Conservation (phyloP, 768 basidiomycete genomes). For the Psilocybe cyanescens region DNA sequence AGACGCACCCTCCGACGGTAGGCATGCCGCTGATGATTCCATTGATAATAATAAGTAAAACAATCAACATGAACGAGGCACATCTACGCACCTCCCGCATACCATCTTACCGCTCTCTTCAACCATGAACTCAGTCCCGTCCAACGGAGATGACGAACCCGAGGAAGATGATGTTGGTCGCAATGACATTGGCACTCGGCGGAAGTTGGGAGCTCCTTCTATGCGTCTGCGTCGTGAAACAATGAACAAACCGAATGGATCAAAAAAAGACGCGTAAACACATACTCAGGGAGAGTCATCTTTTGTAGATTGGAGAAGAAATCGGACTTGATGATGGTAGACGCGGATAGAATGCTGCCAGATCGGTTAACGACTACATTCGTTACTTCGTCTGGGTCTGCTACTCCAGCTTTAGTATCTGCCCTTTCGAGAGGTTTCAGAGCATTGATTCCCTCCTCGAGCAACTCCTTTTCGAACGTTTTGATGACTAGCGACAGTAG, state of each 20-base stretch:
- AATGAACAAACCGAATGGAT: background rate
- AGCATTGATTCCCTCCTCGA: slow-evolving; percentile 75
- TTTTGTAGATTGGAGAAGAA: slow-evolving; percentile 95
- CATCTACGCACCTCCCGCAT: slow-evolving; percentile 68
- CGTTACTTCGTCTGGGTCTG: slow-evolving; percentile 90
- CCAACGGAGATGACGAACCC: slow-evolving; percentile 30
- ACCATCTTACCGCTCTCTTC: slow-evolving; percentile 62
- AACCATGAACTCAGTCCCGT: slow-evolving; percentile 39
- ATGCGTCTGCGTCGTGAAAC: slow-evolving; percentile 56
- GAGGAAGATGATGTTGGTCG: slow-evolving; percentile 30
- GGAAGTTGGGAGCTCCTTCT: slow-evolving; percentile 94
- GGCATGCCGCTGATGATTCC: slow-evolving; percentile 80
- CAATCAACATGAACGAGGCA: background rate
- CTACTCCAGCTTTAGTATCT: slow-evolving; percentile 66
- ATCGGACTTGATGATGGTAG: slow-evolving; percentile 93
- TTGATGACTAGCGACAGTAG: slow-evolving; percentile 68
- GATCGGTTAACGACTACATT: slow-evolving; percentile 83
- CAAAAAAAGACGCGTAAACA: background rate
- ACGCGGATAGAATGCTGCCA: slow-evolving; percentile 87
- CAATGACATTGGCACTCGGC: slow-evolving; percentile 73
- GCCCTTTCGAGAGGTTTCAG: slow-evolving; percentile 83
- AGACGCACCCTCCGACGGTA: slow-evolving; percentile 77
- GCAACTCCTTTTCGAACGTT: slow-evolving; percentile 92
- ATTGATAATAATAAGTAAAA: background rate
- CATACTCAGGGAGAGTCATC: slow-evolving; percentile 91